Base-by-base conservation (phyloP, 1,284 basidiomycete species). In the Afroboletus lepidellus region DNA sequence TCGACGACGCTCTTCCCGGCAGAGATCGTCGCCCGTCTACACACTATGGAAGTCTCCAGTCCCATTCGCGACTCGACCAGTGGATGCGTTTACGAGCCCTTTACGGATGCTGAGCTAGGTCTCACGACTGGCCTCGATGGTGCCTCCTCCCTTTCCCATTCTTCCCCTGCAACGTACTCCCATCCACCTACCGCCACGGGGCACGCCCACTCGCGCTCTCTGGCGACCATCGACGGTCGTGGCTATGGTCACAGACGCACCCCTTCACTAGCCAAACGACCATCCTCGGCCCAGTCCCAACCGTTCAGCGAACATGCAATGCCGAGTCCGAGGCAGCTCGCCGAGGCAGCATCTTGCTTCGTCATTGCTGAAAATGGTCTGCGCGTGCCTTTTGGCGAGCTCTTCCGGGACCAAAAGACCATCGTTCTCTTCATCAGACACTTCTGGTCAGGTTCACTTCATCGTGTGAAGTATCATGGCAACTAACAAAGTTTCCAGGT, bases 361-460 rank as follows among this genome's bases (percentile, higher is more conserved):
- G 78, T 94, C 46, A 74, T 86, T 44, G 79, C 81, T 46, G 84
- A 89, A 62, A 80, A 80, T 29, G 92, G 90, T 16, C 60, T 81
- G 8, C 74, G 78, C 11, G 72, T 89, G 37, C 74, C 73, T 24
- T 94, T 95, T 58, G 87, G 89, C 2, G 81, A 88, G 43, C 67
- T 95, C 25, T 87, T 92, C 65, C 75, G 74, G 46, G 72, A 75
- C 11, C 78, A 79, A 62, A 79, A 77, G 65, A 89, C 87, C 1
- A 77, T 94, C 51, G 84, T 94, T 47, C 66, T 87, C 42, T 90
- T 90, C 70, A 80, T 90, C 57, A 75, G 88, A 37, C 86, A 90
- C 67, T 89, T 90, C 37, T 67, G 55, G 66, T 64, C 23, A 50
- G 54, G 21, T 32, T n/a, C 23, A 29, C 42, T 41, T 25, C 13